A percentile compares a stretch with the other conserved stretches of the same genome.
Conservation (phyloP, 2,329 filamentous ascomycete genomes). For the Neopestalotiopsis clavispora region DNA sequence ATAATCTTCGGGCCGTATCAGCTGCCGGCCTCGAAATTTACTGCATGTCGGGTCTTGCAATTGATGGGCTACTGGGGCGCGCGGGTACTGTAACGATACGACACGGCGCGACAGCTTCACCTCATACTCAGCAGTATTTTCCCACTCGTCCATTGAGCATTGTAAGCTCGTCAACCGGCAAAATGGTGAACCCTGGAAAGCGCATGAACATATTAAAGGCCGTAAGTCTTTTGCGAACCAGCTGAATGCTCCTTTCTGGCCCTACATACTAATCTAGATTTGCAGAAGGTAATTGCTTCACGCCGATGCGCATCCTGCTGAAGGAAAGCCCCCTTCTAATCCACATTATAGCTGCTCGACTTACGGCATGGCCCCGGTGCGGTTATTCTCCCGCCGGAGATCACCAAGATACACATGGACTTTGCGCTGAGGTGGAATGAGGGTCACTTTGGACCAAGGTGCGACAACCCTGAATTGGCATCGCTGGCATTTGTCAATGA, state of each 20-base stretch:
- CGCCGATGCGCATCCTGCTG: neutral
- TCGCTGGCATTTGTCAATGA: neutral
- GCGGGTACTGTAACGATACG: neutral
- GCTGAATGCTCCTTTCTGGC: neutral
- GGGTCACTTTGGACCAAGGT: slow-evolving; percentile 78
- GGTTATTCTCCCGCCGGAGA: slow-evolving; percentile 75
- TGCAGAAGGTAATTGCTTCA: slow-evolving; percentile 32
- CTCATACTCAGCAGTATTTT: slow-evolving; percentile 3
- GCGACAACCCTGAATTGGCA: slow-evolving; percentile 30
- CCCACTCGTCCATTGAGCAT: slow-evolving; percentile 8
- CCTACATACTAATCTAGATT: slow-evolving; percentile 27
- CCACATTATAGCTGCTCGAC: slow-evolving; percentile 28
- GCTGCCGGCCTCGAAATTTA: slow-evolving; percentile 19
- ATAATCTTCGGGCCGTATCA: slow-evolving; percentile 20
- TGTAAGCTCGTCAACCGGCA: slow-evolving; percentile 30
- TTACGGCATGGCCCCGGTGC: slow-evolving; percentile 84
- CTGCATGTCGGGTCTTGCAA: neutral
- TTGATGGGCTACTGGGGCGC: neutral
- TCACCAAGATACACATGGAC: slow-evolving; percentile 76
- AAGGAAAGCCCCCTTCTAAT: slow-evolving; percentile 15
- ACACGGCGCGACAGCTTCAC: slow-evolving; percentile 7
- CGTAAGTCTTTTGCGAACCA: slow-evolving; percentile 26
- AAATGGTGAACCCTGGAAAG: slow-evolving; percentile 41
- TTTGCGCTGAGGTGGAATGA: slow-evolving; percentile 66
- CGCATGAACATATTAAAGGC: slow-evolving; percentile 39